Conservation (phyloP, 768 basidiomycete genomes). For the Psilocybe tampanensis region DNA sequence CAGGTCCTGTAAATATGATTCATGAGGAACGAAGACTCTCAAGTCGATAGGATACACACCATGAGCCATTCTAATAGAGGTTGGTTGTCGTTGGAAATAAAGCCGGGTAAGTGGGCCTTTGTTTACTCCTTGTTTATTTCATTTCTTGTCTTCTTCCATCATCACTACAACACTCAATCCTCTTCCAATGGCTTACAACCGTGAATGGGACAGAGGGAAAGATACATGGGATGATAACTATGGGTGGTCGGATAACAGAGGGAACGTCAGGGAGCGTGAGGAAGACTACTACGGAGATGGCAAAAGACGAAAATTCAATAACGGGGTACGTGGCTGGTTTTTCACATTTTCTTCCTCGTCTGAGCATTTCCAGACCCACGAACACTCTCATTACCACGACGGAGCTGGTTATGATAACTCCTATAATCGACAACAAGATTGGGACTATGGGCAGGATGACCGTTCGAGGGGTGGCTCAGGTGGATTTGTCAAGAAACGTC, state of each 20-base stretch:
- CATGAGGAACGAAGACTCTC: constrained; percentile 13
- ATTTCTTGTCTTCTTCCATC: constrained; percentile 31
- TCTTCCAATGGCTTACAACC: constrained; percentile 67
- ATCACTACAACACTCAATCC: constrained; percentile 19
- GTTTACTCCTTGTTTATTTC: constrained; percentile 41
- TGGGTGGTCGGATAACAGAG: constrained; percentile 40
- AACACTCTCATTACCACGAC: constrained; percentile 35
- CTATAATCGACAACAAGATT: constrained; percentile 32
- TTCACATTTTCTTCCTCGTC: constrained; percentile 15
- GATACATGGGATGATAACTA: constrained; percentile 53
- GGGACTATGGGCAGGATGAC: constrained; percentile 53
- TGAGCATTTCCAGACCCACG: constrained; percentile 49
- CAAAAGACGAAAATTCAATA: constrained; percentile 80
- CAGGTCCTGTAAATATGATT: constrained; percentile 43
- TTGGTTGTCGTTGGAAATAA: constrained; percentile 25
- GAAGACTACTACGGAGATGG: constrained; percentile 71
- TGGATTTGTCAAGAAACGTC: constrained; percentile 69
- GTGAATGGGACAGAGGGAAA: constrained; percentile 89
- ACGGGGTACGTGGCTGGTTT: constrained; percentile 54
- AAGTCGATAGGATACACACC: constrained; percentile 37
- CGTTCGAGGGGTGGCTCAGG: constrained; percentile 45
- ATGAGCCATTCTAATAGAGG: constrained; percentile 48
- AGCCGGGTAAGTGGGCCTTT: constrained; percentile 25
- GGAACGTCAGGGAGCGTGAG: constrained; percentile 58
- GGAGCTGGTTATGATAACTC: constrained; percentile 24